Conservation (phyloP, 2,329 filamentous ascomycete species). For the Alternaria ventricosa region DNA sequence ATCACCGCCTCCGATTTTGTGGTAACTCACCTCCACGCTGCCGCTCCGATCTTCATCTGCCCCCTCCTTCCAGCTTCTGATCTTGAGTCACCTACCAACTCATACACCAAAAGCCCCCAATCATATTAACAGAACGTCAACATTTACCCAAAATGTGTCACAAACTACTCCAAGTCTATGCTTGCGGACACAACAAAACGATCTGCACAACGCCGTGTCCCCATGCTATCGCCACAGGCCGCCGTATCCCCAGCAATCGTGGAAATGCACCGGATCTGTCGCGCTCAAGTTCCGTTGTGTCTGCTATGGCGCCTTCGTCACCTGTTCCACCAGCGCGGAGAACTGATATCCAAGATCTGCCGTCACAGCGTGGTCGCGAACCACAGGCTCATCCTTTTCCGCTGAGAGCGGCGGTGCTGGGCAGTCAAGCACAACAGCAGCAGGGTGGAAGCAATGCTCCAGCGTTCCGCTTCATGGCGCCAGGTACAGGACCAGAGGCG, state of each 20-base stretch:
- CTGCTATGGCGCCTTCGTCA: conserved; percentile 3
- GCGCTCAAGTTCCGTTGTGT: conserved; percentile 14
- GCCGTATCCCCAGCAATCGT: background rate
- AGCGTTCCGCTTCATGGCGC: conserved; percentile 11
- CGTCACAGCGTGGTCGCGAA: background rate
- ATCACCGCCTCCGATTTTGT: background rate
- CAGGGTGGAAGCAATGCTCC: background rate
- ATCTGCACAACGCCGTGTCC: conserved; percentile 38
- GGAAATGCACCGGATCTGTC: background rate
- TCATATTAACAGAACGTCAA: background rate
- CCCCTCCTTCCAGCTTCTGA: background rate
- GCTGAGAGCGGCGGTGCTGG: background rate
- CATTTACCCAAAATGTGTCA: conserved; percentile 27
- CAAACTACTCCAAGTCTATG: conserved; percentile 33
- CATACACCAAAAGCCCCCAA: background rate
- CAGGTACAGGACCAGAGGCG: background rate
- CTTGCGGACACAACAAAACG: conserved; percentile 31
- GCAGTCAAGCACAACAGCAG: background rate
- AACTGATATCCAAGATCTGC: background rate
- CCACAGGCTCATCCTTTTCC: background rate
- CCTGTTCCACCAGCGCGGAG: background rate
- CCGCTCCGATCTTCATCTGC: background rate
- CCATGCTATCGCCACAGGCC: conserved; percentile 14
- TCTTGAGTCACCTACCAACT: too few species aligned
- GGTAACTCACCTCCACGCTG: background rate